Conservation (phyloP, 2,329 filamentous ascomycete species). For the Pseudogymnoascus sp. region DNA sequence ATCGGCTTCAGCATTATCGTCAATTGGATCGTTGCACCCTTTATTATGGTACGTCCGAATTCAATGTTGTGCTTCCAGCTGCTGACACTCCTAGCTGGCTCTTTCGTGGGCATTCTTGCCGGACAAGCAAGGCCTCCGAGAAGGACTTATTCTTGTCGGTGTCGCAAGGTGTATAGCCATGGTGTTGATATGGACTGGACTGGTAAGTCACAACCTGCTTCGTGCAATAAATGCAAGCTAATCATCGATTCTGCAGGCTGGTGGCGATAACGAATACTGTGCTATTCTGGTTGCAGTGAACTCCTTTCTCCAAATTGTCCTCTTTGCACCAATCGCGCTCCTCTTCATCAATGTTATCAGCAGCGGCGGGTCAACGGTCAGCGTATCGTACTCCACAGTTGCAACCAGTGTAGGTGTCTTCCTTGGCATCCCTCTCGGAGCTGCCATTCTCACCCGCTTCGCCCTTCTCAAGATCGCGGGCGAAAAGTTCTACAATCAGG, state of each 20-base stretch:
- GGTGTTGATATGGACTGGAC: constrained; percentile 72
- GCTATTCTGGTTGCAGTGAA: constrained; percentile 71
- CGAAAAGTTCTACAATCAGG: constrained; percentile 53
- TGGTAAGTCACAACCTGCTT: constrained; percentile 37
- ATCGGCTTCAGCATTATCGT: constrained; percentile 65
- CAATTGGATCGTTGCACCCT: constrained; percentile 79
- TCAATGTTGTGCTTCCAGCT: background rate
- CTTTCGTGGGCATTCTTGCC: constrained; percentile 62
- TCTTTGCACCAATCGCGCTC: constrained; percentile 59
- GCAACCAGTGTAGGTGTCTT: constrained; percentile 79
- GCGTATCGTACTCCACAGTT: constrained; percentile 54
- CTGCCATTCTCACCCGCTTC: constrained; percentile 69
- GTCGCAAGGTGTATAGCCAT: constrained; percentile 83
- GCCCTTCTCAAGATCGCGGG: constrained; percentile 46
- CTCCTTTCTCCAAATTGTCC: constrained; percentile 64
- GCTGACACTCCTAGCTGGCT: constrained; percentile 35
- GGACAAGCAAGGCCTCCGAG: constrained; percentile 47
- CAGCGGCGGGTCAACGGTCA: constrained; percentile 36
- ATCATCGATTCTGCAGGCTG: constrained; percentile 35
- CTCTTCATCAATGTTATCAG: constrained; percentile 65
- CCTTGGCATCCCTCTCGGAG: constrained; percentile 72
- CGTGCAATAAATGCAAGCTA: background rate
- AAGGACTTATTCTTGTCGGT: constrained; percentile 73
- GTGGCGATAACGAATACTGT: constrained; percentile 74
- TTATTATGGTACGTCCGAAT: constrained; percentile 54